Percentiles rank a stretch among this genome's conserved stretches.
These are phyloP conservation scores for Rhexocercosporidium sp. DNA, from an alignment of 2,329 filamentous ascomycete genomes.

Conservation along the genomic window DNA sequence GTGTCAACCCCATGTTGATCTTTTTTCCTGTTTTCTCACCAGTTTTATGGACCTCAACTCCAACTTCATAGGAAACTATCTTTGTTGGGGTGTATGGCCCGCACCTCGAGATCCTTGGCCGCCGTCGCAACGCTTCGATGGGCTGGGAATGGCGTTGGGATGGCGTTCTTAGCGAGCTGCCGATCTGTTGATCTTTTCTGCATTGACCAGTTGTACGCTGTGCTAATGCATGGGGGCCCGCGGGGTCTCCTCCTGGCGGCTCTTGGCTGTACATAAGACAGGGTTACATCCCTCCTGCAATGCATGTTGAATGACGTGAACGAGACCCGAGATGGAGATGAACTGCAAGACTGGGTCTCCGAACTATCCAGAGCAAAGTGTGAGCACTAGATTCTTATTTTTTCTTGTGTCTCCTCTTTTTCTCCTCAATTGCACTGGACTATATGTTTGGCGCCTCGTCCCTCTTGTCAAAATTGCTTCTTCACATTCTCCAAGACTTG, in stretches of 20 bases:
- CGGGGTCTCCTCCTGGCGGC: conserved; percentile 5
- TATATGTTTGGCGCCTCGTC: conserved; percentile 9
- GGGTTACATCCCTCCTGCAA: neutral
- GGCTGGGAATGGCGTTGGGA: neutral
- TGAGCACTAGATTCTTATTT: neutral
- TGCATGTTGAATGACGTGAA: conserved; percentile 8
- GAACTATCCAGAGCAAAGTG: neutral
- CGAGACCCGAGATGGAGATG: neutral
- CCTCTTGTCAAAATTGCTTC: neutral
- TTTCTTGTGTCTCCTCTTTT: conserved; percentile 8
- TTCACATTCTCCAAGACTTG: neutral
- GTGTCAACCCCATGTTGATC: neutral
- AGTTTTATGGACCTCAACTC: neutral
- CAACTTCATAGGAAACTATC: neutral
- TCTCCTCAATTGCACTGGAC: neutral
- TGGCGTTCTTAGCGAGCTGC: conserved; percentile 1
- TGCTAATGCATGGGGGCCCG: neutral
- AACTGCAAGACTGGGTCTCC: neutral
- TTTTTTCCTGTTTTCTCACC: neutral
- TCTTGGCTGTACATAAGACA: neutral
- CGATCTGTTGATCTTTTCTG: conserved; percentile 10
- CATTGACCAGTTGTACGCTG: neutral
- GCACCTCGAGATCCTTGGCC: neutral
- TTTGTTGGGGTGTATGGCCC: neutral
- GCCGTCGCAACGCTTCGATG: neutral